Evolutionary conservation across 2,329 filamentous ascomycete genomes (phyloP).

Genomic region (Xylariaceae sp.): DNA sequence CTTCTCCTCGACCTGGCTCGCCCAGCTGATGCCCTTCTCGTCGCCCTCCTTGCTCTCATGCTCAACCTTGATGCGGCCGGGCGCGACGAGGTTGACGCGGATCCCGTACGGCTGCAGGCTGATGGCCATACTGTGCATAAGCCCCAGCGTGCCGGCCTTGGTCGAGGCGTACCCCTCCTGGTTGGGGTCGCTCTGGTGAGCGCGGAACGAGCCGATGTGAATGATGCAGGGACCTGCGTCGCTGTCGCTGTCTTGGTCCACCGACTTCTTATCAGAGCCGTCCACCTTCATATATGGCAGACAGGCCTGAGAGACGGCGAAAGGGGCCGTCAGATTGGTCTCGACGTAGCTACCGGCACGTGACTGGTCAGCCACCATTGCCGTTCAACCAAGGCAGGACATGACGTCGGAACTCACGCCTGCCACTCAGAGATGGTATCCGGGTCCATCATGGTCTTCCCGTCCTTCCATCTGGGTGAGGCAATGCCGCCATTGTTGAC

Average conservation of each 20-base stretch:
- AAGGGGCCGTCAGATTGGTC: slow-evolving; percentile 38
- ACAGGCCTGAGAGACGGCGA: slow-evolving; percentile 37
- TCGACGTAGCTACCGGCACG: slow-evolving; percentile 28
- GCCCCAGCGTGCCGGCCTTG: slow-evolving; percentile 29
- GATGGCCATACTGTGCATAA: slow-evolving; percentile 30
- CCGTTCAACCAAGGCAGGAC: too few relatives aligned
- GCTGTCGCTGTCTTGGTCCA: neutral
- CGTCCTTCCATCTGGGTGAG: slow-evolving; percentile 31
- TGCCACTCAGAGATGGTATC: slow-evolving; percentile 35
- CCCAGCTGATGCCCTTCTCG: slow-evolving; percentile 2
- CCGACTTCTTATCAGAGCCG: neutral
- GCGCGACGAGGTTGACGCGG: slow-evolving; percentile 33
- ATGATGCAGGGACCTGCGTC: slow-evolving; percentile 37
- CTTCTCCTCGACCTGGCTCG: slow-evolving; percentile 21
- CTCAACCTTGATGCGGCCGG: slow-evolving; percentile 37
- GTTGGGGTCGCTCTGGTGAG: slow-evolving; percentile 36
- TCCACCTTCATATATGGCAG: slow-evolving; percentile 36
- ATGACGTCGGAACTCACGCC: slow-evolving; percentile 23
- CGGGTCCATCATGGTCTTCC: slow-evolving; percentile 36
- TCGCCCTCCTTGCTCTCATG: slow-evolving; percentile 38
- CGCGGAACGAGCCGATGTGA: slow-evolving; percentile 38
- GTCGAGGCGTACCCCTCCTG: slow-evolving; percentile 39
- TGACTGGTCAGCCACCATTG: too few relatives aligned
- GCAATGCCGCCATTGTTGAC: slow-evolving; percentile 32
- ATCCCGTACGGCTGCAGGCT: slow-evolving; percentile 25